Base-by-base conservation (phyloP, 768 basidiomycete species). In the Tylopilus balloui region DNA sequence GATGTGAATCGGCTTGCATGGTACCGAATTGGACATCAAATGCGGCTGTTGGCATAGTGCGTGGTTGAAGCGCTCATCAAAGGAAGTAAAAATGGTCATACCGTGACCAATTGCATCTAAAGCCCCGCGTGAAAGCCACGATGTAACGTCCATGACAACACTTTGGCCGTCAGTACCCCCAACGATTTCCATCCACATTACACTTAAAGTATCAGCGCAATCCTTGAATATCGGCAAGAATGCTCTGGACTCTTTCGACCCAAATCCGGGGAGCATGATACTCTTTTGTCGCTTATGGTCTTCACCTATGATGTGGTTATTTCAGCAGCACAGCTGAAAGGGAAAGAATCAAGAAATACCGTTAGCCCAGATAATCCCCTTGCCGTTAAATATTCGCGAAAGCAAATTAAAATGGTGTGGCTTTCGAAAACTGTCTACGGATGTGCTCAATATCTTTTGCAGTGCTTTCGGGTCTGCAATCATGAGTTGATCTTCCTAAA, bases 211-310 rank as follows among this genome's bases (percentile, higher is more conserved):
- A 21, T 63, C 55, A 0, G 63, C 58, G 17, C 52, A 71, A 45
- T 69, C 65, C 37, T 65, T 67, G 64, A 80, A 80, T 41, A 80
- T 69, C 11, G 73, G 68, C 3, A 80, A 66, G 52, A 77, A 78
- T 4, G 73, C 69, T 43, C 71, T 77, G 15, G 72, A 71, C 51
- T 80, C 76, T 1, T 73, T 71, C 4, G 59, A 69, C 47, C 78
- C 77, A 51, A 82, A 81, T 4, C 76, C 79, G 1, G 79, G 79
- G 40, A 77, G 66, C 73, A 80, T 74, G 17, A 79, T 70, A 52
- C 69, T 78, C 50, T 76, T 65, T 42, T 81, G 79, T 42, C 79
- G 70, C 55, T 66, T 76, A 50, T 82, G 80, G 21, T 65, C 72
- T 19, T 71, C 62, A 2, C 71, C 65, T 66, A 23, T 20, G 14